A percentile compares a stretch with the other conserved stretches of the same genome.
Evolutionary conservation across 768 basidiomycete species (phyloP).

Genomic region (Leccinum ochraceum): DNA sequence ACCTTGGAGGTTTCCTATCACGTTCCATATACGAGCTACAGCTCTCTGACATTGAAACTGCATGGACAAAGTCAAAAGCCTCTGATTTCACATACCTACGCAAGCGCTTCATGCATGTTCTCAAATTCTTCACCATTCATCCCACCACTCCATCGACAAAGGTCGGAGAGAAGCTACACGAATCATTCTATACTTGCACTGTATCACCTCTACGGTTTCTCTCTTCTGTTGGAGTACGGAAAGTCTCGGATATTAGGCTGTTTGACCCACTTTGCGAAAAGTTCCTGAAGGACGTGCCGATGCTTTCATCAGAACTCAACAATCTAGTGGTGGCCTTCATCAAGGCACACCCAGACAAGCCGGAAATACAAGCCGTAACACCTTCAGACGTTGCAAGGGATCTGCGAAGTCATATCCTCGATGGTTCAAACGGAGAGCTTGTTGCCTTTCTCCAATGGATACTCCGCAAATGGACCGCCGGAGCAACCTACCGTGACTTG

Average conservation of each 20-base stretch:
- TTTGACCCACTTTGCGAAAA: background rate
- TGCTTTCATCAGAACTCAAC: slow-evolving; percentile 60
- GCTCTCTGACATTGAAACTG: background rate
- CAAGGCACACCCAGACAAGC: slow-evolving; percentile 9
- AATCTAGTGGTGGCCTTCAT: slow-evolving; percentile 53
- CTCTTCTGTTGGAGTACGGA: slow-evolving; percentile 47
- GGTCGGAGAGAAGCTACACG: slow-evolving; percentile 69
- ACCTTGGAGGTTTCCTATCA: background rate
- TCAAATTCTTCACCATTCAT: slow-evolving; percentile 14
- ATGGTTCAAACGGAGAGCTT: background rate
- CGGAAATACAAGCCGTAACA: background rate
- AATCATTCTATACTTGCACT: slow-evolving; percentile 74
- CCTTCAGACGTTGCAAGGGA: slow-evolving; percentile 1
- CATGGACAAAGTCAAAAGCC: background rate
- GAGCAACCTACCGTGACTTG: background rate
- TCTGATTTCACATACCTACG: background rate
- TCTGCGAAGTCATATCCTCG: background rate
- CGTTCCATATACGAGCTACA: background rate
- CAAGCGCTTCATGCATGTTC: slow-evolving; percentile 3
- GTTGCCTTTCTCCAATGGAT: slow-evolving; percentile 11
- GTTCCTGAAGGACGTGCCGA: slow-evolving; percentile 63
- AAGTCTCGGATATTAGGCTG: slow-evolving; percentile 52
- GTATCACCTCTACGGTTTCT: background rate
- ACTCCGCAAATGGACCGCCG: background rate
- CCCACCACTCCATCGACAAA: slow-evolving; percentile 60